phyloP scores from a whole-genome alignment of 75 land plant species.

The Gnetum montanum region DNA sequence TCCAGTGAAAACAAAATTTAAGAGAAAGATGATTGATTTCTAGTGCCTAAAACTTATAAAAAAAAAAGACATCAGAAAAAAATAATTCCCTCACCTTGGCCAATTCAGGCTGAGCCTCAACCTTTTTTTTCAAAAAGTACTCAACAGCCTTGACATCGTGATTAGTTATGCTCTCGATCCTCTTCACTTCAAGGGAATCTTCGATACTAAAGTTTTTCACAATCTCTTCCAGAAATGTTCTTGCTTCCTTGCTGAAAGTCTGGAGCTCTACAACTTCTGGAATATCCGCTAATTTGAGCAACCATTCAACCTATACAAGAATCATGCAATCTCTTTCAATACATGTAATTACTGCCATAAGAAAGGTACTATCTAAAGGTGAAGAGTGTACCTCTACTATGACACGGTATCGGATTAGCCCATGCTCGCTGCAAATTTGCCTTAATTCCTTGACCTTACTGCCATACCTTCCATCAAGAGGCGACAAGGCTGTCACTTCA shows the following conservation, averaged over 20 bases:
- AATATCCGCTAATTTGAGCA: conserved; percentile 68
- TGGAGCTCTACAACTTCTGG: conserved; percentile 76
- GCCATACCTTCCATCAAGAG: conserved; percentile 87
- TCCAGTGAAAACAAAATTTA: no score
- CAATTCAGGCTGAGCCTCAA: conserved; percentile 61
- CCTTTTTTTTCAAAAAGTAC: conserved; percentile 74
- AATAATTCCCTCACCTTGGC: no score
- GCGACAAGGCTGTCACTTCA: conserved; percentile 70
- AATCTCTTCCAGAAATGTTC: conserved; percentile 37
- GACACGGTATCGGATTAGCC: conserved; percentile 67
- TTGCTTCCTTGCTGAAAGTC: conserved; percentile 56
- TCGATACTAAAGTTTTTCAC: conserved; percentile 38
- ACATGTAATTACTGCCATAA: not conserved
- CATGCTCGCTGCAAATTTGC: conserved; percentile 73
- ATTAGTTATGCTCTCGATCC: conserved; percentile 77
- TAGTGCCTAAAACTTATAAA: no score
- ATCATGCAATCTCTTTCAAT: not conserved
- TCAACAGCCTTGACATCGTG: conserved; percentile 99
- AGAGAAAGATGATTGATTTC: no score
- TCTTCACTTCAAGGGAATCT: conserved; percentile 76
- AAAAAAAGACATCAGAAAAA: no score
- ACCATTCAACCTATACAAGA: conserved; percentile 65
- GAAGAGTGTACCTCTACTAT: conserved; percentile 63
- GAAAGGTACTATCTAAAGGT: not conserved
- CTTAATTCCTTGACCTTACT: conserved; percentile 64